Evolutionary conservation across 371 early-diverging fungal genomes (phyloP).

Genomic region (Mycotypha africana): DNA sequence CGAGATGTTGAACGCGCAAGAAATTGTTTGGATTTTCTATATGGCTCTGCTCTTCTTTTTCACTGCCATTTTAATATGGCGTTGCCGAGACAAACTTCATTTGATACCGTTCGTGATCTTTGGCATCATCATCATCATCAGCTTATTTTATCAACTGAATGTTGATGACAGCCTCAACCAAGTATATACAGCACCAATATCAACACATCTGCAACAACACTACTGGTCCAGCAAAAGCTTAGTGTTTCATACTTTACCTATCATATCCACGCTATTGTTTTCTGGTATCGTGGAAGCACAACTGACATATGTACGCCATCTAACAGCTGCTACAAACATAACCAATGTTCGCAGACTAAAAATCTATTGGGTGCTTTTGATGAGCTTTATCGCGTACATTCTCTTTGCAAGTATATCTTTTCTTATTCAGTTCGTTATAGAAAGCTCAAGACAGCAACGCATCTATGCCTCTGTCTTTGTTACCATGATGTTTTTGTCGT

Average conservation of each 20-base stretch:
- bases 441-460: too few relatives aligned
- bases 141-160: slow-evolving; percentile 1
- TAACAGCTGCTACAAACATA: slow-evolving; percentile 15
- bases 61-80: slow-evolving; percentile 5
- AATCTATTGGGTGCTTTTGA: too few relatives aligned
- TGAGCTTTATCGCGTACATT: too few relatives aligned
- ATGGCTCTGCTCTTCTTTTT: slow-evolving; percentile 15
- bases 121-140: slow-evolving; percentile 5
- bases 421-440: too few relatives aligned
- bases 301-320: slow-evolving; percentile 15
- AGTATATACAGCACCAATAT: background rate
- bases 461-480: too few relatives aligned
- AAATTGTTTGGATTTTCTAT: slow-evolving; percentile 28
- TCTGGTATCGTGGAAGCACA: slow-evolving; percentile 22
- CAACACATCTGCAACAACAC: background rate
- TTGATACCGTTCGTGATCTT: slow-evolving; percentile 25
- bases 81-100: slow-evolving; percentile 18
- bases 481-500: too few relatives aligned
- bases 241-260: slow-evolving; percentile 6
- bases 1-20: slow-evolving; percentile 22
- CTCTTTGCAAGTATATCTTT: too few relatives aligned
- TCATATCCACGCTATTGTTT: slow-evolving; percentile 8
- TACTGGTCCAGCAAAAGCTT: slow-evolving; percentile 14
- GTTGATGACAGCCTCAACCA: background rate
- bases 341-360: too few relatives aligned